Evolutionary conservation across 192 early-diverging fungal species (phyloP).

Genomic region (Podila clonocystis): DNA sequence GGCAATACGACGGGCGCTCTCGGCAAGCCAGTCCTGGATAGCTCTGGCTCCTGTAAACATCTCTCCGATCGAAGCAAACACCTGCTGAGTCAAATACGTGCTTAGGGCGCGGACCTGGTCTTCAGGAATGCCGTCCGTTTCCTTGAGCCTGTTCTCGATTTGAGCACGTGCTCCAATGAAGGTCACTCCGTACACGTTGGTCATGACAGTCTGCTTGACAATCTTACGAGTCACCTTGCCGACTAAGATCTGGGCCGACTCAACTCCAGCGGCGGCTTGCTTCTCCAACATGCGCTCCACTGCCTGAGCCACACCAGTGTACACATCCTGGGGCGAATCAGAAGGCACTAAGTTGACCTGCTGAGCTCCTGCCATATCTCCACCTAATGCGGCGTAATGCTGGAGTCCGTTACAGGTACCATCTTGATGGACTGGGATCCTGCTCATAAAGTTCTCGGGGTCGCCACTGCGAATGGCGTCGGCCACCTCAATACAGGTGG

Average conservation of each 20-base stretch:
- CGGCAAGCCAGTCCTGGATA: slow-evolving; percentile 95
- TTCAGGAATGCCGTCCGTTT: slow-evolving; percentile 75
- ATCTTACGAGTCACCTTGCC: slow-evolving; percentile 89
- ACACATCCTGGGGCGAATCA: slow-evolving; percentile 92
- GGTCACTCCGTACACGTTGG: slow-evolving; percentile 98
- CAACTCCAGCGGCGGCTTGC: slow-evolving; percentile 70
- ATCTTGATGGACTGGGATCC: slow-evolving; percentile 94
- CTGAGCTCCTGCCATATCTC: slow-evolving; percentile 85
- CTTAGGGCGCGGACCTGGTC: slow-evolving; percentile 71
- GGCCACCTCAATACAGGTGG: slow-evolving; percentile 87
- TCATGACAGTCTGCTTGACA: slow-evolving; percentile 99
- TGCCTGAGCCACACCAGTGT: slow-evolving; percentile 85
- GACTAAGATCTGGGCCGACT: slow-evolving; percentile 69
- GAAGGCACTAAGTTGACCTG: slow-evolving; percentile 90
- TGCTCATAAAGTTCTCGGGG: slow-evolving; percentile 75
- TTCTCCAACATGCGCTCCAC: slow-evolving; percentile 76
- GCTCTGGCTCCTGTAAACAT: slow-evolving; percentile 90
- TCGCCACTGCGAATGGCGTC: slow-evolving; percentile 77
- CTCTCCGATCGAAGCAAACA: slow-evolving; percentile 88
- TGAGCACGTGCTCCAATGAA: slow-evolving; percentile 92
- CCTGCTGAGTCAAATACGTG: slow-evolving; percentile 80
- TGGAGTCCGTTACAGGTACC: slow-evolving; percentile 98
- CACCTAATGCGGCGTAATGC: slow-evolving; percentile 97
- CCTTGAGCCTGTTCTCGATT: slow-evolving; percentile 85
- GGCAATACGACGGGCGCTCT: slow-evolving; percentile 84